phyloP scores from a whole-genome alignment of 2,329 filamentous ascomycete genomes.

The Phyllosticta citriasiana region DNA sequence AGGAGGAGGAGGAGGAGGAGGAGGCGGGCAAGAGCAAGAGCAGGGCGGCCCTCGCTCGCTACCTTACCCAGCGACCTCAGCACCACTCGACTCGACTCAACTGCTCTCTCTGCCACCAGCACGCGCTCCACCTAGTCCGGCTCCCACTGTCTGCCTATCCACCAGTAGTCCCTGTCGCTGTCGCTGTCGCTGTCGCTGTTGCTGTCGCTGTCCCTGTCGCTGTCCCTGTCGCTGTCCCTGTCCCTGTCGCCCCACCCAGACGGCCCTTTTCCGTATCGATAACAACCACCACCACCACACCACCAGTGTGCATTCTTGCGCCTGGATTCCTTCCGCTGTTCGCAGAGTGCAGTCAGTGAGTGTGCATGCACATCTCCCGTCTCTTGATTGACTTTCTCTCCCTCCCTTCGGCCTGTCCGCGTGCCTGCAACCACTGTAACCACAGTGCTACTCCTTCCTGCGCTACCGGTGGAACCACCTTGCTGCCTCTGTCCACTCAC shows the following conservation, averaged over 20 bases:
- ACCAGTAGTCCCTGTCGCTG: no score
- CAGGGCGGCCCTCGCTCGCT: conserved; percentile 22
- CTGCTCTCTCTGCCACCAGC: conserved; percentile 9
- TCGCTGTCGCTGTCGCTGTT: neutral
- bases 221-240: neutral
- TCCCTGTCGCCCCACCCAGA: neutral
- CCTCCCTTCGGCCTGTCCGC: neutral
- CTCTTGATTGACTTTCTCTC: neutral
- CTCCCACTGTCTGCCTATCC: no score
- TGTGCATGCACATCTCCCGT: neutral
- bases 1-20: neutral
- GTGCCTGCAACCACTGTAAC: neutral
- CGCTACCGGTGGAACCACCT: neutral
- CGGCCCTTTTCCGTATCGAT: neutral
- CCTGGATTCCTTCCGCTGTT: neutral
- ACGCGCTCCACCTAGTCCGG: neutral
- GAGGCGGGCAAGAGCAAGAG: conserved; percentile 4
- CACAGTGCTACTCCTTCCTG: neutral
- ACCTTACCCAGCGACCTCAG: conserved; percentile 22
- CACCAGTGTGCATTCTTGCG: conserved; percentile 10
- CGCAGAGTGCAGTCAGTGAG: neutral
- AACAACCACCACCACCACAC: neutral
- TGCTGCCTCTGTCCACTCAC: neutral
- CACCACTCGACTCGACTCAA: neutral
- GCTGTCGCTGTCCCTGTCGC: neutral